Evolutionary conservation across 192 early-diverging fungal genomes (phyloP).

Genomic region (Gonapodya prolifera): DNA sequence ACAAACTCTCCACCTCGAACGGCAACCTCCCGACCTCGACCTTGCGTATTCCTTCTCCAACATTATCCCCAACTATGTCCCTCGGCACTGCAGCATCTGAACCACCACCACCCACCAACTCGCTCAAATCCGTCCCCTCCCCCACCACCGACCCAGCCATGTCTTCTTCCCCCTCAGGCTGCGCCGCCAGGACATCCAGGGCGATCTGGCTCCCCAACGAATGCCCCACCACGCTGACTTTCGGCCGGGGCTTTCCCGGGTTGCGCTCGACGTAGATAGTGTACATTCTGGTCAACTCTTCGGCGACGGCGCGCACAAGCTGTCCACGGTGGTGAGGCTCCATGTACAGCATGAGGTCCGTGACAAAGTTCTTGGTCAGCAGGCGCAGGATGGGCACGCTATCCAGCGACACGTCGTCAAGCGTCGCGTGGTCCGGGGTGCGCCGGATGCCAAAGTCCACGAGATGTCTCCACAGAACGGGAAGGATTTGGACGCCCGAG

Average conservation of each 20-base stretch:
- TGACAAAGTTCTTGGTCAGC: constrained; percentile 67
- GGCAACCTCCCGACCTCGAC: constrained; percentile 26
- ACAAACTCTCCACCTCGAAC: constrained; percentile 63
- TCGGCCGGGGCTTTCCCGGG: constrained; percentile 23
- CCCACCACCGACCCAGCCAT: not conserved
- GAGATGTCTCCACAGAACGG: constrained; percentile 71
- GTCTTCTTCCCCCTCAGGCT: constrained; percentile 20
- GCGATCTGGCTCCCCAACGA: constrained; percentile 64
- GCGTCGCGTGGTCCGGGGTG: constrained; percentile 32
- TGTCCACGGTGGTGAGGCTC: constrained; percentile 66
- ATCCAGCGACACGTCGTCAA: constrained; percentile 69
- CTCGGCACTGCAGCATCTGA: not conserved
- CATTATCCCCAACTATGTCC: not conserved
- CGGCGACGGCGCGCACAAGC: constrained; percentile 64
- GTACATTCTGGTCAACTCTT: constrained; percentile 68
- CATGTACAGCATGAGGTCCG: constrained; percentile 80
- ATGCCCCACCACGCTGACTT: constrained; percentile 65
- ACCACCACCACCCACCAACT: not conserved
- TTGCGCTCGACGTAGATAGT: constrained; percentile 53
- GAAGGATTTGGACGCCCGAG: constrained; percentile 60
- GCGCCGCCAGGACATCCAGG: constrained; percentile 63
- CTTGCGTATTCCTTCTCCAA: constrained; percentile 14
- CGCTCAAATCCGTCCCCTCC: not conserved
- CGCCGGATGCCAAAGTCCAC: constrained; percentile 57
- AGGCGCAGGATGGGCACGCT: constrained; percentile 67